Evolutionary conservation across 345 rosid genomes (phyloP).

Genomic region (Citrus cavaleriei): DNA sequence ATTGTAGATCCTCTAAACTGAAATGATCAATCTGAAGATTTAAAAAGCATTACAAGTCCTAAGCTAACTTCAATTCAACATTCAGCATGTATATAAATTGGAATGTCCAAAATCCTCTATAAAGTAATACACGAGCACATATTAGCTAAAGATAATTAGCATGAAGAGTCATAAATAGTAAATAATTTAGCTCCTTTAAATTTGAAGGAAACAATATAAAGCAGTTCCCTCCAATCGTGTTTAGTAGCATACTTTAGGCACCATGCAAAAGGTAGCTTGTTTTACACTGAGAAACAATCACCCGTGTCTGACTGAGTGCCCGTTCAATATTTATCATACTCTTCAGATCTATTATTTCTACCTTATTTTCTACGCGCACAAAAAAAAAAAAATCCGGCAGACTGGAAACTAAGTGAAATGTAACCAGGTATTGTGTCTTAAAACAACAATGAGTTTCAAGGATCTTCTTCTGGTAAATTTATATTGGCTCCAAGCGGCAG

Average conservation of each 20-base stretch:
- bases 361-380: neutral
- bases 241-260: conserved; percentile 27
- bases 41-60: too few relatives aligned
- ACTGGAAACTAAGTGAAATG: neutral
- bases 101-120: too few relatives aligned
- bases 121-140: too few relatives aligned
- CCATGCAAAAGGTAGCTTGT: conserved; percentile 34
- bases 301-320: conserved; percentile 38
- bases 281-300: conserved; percentile 20
- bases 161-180: neutral
- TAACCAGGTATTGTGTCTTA: conserved; percentile 22
- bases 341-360: neutral
- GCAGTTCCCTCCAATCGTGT: conserved; percentile 22
- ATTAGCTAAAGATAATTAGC: neutral
- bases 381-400: neutral
- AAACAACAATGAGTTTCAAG: conserved; percentile 26
- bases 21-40: too few relatives aligned
- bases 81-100: too few relatives aligned
- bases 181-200: conserved; percentile 25
- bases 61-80: too few relatives aligned
- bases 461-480: conserved; percentile 19
- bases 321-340: neutral
- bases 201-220: conserved; percentile 16
- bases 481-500: conserved; percentile 49
- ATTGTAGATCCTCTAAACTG: too few relatives aligned